Conservation (phyloP, 2,329 filamentous ascomycete genomes). For the Aspergillus brunneoviolaceus region DNA sequence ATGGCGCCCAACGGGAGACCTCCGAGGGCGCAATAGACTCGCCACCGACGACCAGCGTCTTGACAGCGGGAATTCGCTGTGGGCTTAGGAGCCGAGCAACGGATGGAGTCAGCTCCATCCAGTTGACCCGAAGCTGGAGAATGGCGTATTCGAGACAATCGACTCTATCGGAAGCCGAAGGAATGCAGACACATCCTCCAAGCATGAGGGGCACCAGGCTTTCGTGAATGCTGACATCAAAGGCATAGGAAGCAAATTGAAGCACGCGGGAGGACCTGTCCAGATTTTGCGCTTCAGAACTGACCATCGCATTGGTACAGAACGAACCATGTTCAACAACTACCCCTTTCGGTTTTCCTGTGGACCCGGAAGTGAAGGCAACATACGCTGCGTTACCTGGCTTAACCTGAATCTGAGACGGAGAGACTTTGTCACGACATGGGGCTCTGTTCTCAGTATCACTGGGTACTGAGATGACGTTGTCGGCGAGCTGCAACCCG, state of each 20-base stretch:
- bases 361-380: constrained; percentile 56
- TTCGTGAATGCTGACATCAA: constrained; percentile 13
- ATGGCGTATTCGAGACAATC: constrained; percentile 49
- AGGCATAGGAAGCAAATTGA: constrained; percentile 14
- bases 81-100: constrained; percentile 47
- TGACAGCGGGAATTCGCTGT: constrained; percentile 37
- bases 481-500: neutral
- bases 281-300: constrained; percentile 1
- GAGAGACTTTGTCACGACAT: neutral
- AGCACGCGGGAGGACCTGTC: neutral
- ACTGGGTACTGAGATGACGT: neutral
- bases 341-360: constrained; percentile 3
- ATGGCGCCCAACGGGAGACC: constrained; percentile 36
- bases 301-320: constrained; percentile 10
- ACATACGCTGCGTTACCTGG: constrained; percentile 26
- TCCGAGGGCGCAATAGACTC: constrained; percentile 24
- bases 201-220: constrained; percentile 14
- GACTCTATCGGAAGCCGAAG: constrained; percentile 9
- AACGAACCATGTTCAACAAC: constrained; percentile 11
- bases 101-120: constrained; percentile 57
- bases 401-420: neutral
- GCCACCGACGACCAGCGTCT: constrained; percentile 29
- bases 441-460: neutral
- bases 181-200: constrained; percentile 21
- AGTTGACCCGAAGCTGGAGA: constrained; percentile 47